These are phyloP conservation scores for Raffaelea albimanens DNA, from an alignment of 2,329 filamentous ascomycete species.

Conservation along the genomic window DNA sequence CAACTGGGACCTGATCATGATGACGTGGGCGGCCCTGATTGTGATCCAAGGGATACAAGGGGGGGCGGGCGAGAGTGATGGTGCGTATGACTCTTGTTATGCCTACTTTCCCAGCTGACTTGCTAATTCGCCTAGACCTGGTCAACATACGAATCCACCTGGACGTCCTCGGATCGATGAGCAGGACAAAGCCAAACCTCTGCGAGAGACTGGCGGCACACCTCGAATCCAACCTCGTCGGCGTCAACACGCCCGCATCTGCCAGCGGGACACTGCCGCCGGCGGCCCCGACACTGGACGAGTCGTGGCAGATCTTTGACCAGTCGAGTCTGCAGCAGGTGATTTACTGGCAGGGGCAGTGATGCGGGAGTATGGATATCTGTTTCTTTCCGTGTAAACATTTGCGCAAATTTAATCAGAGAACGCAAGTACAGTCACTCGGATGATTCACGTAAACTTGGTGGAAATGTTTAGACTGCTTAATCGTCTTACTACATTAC, in stretches of 20 bases:
- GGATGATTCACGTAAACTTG: too few species aligned
- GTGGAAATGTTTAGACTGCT: too few species aligned
- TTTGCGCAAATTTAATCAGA: too few species aligned
- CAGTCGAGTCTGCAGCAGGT: conserved; percentile 12
- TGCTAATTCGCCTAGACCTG: conserved; percentile 2
- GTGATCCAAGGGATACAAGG: conserved; percentile 10
- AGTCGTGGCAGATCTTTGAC: conserved; percentile 11
- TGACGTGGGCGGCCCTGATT: conserved; percentile 12
- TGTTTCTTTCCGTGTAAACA: too few species aligned
- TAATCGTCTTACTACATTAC: not conserved
- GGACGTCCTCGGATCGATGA: conserved; percentile 7
- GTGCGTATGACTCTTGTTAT: not conserved
- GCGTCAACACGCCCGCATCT: conserved; percentile 4
- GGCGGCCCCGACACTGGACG: not conserved
- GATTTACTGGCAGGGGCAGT: too few species aligned
- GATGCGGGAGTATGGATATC: too few species aligned
- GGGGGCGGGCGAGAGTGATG: conserved; percentile 8
- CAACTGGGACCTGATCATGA: conserved; percentile 14
- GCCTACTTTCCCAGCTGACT: not conserved
- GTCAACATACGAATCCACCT: conserved; percentile 10
- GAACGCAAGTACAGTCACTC: too few species aligned
- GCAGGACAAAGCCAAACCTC: conserved; percentile 4
- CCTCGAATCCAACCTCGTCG: conserved; percentile 8
- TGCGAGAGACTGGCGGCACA: conserved; percentile 6
- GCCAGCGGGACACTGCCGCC: not conserved